Conservation (phyloP, 2,329 filamentous ascomycete species). For the Verticillium alfalfae region DNA sequence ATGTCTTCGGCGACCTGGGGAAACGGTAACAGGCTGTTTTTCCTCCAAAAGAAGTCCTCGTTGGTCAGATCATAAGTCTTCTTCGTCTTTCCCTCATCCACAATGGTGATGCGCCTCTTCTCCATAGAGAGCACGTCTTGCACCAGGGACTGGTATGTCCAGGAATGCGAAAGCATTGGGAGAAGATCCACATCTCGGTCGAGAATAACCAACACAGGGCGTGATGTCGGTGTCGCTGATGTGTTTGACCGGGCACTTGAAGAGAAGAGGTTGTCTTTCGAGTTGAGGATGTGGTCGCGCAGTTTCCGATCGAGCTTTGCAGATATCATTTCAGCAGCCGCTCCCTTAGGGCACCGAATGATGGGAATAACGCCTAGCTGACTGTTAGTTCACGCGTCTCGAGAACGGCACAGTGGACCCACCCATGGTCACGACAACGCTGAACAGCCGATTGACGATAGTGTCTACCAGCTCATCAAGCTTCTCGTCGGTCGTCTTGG, state of each 20-base stretch:
- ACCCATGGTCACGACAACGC: constrained; percentile 98
- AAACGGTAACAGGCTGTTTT: constrained; percentile 86
- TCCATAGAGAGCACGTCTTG: constrained; percentile 54
- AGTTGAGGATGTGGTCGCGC: constrained; percentile 93
- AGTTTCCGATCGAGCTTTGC: constrained; percentile 93
- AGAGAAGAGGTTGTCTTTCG: constrained; percentile 95
- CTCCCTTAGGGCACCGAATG: constrained; percentile 88
- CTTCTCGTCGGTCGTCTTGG: constrained; percentile 82
- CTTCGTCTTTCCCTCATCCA: constrained; percentile 75
- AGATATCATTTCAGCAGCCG: constrained; percentile 89
- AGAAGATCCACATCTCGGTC: constrained; percentile 94
- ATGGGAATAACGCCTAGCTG: constrained; percentile 77
- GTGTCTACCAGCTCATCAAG: constrained; percentile 82
- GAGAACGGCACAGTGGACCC: constrained; percentile 17
- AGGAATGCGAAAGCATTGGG: constrained; percentile 96
- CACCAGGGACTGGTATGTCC: constrained; percentile 76
- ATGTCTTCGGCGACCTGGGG: constrained; percentile 96
- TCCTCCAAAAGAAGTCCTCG: constrained; percentile 94
- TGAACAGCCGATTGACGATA: constrained; percentile 95
- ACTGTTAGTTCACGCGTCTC: constrained; percentile 16
- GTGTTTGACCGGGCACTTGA: constrained; percentile 49
- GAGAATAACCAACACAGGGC: constrained; percentile 87
- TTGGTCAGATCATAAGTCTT: constrained; percentile 85
- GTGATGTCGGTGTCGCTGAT: constrained; percentile 61
- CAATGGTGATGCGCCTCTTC: constrained; percentile 88